Evolutionary conservation across 1,284 basidiomycete genomes (phyloP).

Genomic region (Fomitopsis palustris): DNA sequence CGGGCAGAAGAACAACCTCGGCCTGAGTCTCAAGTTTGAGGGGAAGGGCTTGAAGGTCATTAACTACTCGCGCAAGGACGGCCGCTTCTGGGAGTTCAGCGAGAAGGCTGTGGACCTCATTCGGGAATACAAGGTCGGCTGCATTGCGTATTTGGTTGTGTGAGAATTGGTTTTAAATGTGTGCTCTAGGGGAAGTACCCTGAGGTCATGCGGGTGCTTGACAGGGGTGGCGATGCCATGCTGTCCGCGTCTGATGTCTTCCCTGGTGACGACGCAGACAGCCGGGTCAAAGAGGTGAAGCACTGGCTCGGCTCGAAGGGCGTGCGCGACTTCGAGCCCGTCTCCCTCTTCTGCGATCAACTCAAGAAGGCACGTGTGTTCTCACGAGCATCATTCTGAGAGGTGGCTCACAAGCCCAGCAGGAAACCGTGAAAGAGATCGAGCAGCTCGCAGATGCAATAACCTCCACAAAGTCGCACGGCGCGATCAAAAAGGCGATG

Average conservation of each 20-base stretch:
- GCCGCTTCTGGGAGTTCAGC: conserved; percentile 91
- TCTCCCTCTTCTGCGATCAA: conserved; percentile 90
- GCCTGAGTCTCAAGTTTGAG: conserved; percentile 95
- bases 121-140: conserved; percentile 72
- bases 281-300: conserved; percentile 69
- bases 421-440: conserved; percentile 78
- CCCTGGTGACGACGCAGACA: conserved; percentile 59
- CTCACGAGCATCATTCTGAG: too few species aligned
- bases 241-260: conserved; percentile 75
- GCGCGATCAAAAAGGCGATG: conserved; percentile 81
- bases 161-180: conserved; percentile 23
- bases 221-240: conserved; percentile 46
- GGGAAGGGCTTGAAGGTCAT: conserved; percentile 95
- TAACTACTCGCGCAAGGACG: conserved; percentile 87
- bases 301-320: conserved; percentile 87
- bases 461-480: conserved; percentile 53
- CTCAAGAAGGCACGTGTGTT: conserved; percentile 66
- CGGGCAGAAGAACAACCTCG: conserved; percentile 86
- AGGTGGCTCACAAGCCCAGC: background rate
- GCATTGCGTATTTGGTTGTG: background rate
- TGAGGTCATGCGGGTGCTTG: background rate
- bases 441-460: conserved; percentile 73
- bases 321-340: conserved; percentile 88
- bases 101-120: conserved; percentile 83
- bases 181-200: conserved; percentile 59